Conservation (phyloP, 352 stramenopile genomes). For the Pythium utonaiense region DNA sequence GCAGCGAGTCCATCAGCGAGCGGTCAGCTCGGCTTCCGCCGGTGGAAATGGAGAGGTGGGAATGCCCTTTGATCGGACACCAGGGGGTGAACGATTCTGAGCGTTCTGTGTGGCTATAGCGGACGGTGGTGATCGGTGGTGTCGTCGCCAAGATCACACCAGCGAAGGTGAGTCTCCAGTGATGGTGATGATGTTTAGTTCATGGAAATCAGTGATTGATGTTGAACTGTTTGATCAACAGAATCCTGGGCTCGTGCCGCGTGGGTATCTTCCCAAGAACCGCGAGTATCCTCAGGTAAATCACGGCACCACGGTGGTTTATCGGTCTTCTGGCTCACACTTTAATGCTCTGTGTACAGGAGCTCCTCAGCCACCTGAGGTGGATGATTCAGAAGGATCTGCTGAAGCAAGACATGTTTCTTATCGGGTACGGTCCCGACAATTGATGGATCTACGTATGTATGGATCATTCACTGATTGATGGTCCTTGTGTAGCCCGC, state of each 20-base stretch:
- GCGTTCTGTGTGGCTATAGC: too few species aligned
- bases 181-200: not conserved
- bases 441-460: not conserved
- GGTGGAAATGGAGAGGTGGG: not conserved
- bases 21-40: not conserved
- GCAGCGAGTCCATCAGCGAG: not conserved
- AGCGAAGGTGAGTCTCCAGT: slow-evolving; percentile 23
- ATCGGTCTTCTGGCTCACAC: too few species aligned
- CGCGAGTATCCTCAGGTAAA: slow-evolving; percentile 42
- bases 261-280: slow-evolving; percentile 49
- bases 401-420: slow-evolving; percentile 84
- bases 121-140: slow-evolving; percentile 58
- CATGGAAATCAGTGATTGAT: not conserved
- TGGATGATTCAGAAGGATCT: slow-evolving; percentile 88
- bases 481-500: slow-evolving; percentile 36
- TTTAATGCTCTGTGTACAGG: slow-evolving; percentile 23
- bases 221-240: slow-evolving; percentile 11
- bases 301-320: too few species aligned
- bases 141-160: slow-evolving; percentile 38
- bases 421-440: slow-evolving; percentile 54
- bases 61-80: too few species aligned
- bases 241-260: slow-evolving; percentile 49
- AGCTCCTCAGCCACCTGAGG: slow-evolving; percentile 69
- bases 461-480: too few species aligned
- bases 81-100: slow-evolving; percentile 1